phyloP scores from a whole-genome alignment of 2,329 filamentous ascomycete species.

The Penicillium sp. region DNA sequence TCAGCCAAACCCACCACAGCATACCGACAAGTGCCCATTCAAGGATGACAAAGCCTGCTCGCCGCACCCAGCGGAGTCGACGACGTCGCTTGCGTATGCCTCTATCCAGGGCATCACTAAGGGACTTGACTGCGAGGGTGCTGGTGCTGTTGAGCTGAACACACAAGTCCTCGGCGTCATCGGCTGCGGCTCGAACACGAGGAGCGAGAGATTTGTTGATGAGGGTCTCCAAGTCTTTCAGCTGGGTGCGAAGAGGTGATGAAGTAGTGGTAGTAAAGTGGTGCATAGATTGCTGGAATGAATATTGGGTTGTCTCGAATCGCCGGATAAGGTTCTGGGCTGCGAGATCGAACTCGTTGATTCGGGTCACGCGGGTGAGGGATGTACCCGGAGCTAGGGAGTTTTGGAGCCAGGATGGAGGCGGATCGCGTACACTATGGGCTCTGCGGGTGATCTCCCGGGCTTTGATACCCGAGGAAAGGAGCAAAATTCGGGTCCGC shows the following conservation, averaged over 20 bases:
- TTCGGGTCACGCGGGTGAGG: conserved; percentile 42
- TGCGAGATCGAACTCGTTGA: conserved; percentile 52
- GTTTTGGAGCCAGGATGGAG: conserved; percentile 34
- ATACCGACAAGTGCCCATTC: conserved; percentile 85
- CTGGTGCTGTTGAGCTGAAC: conserved; percentile 71
- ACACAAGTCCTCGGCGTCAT: conserved; percentile 73
- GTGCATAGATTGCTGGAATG: conserved; percentile 43
- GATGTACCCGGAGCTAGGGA: conserved; percentile 25
- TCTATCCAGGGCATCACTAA: conserved; percentile 67
- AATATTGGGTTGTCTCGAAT: conserved; percentile 44
- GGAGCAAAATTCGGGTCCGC: conserved; percentile 67
- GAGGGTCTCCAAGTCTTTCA: conserved; percentile 43
- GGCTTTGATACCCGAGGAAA: conserved; percentile 85
- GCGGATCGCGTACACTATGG: conserved; percentile 41
- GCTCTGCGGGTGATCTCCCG: conserved; percentile 69
- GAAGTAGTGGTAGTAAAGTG: conserved; percentile 45
- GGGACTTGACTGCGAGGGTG: conserved; percentile 71
- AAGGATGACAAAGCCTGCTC: conserved; percentile 71
- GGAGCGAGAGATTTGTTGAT: conserved; percentile 50
- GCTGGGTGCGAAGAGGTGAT: conserved; percentile 42
- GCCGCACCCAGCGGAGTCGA: conserved; percentile 68
- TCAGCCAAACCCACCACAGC: conserved; percentile 92
- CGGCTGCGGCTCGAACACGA: conserved; percentile 62
- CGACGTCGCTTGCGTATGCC: conserved; percentile 67
- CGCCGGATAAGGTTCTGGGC: conserved; percentile 48